A percentile compares a stretch with the other conserved stretches of the same genome.
Evolutionary conservation across 208 protist genomes (phyloP).

Genomic region (Trypanosoma avium): DNA sequence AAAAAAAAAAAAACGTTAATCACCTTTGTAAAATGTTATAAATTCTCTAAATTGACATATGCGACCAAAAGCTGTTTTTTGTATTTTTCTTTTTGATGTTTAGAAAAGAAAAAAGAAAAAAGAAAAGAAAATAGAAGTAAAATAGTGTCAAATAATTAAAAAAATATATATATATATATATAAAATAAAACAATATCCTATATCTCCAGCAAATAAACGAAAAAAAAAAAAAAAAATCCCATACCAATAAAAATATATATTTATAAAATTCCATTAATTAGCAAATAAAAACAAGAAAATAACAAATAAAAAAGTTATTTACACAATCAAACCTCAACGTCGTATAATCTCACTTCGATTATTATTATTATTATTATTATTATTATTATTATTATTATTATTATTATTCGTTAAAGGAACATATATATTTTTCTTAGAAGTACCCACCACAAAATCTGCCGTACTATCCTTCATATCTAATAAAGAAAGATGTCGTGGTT

Average conservation of each 20-base stretch:
- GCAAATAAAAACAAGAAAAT: background rate
- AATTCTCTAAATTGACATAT: no score
- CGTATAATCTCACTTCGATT: background rate
- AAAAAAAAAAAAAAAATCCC: slow-evolving; percentile 1
- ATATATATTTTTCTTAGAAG: slow-evolving; percentile 78
- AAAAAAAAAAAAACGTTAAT: background rate
- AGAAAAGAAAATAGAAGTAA: background rate
- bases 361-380: no score
- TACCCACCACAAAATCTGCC: slow-evolving; percentile 80
- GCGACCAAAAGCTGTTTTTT: no score
- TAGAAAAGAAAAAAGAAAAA: background rate
- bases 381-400: no score
- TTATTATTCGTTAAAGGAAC: slow-evolving; percentile 20
- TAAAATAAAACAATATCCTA: slow-evolving; percentile 4
- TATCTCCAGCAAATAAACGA: background rate
- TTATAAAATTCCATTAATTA: no score
- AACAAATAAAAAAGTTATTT: background rate
- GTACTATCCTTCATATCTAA: slow-evolving; percentile 87
- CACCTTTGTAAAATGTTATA: no score
- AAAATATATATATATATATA: slow-evolving; percentile 8
- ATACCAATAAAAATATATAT: no score
- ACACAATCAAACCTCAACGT: no score
- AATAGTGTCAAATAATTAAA: background rate
- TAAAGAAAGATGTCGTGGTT: slow-evolving; percentile 68
- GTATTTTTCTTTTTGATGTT: background rate